Evolutionary conservation across 2,329 filamentous ascomycete species (phyloP).

Genomic region (Emericellopsis cladophorae): DNA sequence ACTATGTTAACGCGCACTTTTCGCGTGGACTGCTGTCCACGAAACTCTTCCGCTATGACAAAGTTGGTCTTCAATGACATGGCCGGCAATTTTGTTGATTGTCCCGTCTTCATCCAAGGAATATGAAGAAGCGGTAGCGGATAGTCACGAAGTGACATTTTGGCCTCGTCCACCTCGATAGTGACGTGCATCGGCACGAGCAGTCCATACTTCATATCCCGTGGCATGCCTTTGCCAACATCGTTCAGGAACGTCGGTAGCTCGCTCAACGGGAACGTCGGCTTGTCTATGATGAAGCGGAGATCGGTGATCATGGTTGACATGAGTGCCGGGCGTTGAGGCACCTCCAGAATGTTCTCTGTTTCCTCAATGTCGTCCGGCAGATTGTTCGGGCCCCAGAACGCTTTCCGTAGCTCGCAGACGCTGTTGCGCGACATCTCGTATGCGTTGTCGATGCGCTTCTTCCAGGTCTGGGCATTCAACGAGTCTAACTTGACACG

Average conservation of each 20-base stretch:
- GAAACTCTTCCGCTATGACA: slow-evolving; percentile 88
- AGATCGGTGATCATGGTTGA: slow-evolving; percentile 71
- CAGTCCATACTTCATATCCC: slow-evolving; percentile 80
- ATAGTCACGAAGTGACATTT: slow-evolving; percentile 82
- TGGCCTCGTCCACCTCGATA: slow-evolving; percentile 80
- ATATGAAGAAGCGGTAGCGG: slow-evolving; percentile 87
- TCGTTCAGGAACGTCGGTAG: slow-evolving; percentile 74
- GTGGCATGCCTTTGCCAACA: slow-evolving; percentile 93
- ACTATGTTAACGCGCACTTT: slow-evolving; percentile 76
- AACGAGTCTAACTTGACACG: slow-evolving; percentile 61
- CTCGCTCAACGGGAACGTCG: slow-evolving; percentile 73
- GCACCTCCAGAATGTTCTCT: slow-evolving; percentile 77
- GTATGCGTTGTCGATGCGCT: slow-evolving; percentile 70
- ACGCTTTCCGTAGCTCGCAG: slow-evolving; percentile 63
- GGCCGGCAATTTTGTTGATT: slow-evolving; percentile 68
- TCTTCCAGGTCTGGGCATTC: slow-evolving; percentile 86
- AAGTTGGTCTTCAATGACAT: slow-evolving; percentile 82
- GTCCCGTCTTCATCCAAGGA: slow-evolving; percentile 65
- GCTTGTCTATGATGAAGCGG: slow-evolving; percentile 78
- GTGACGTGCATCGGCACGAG: slow-evolving; percentile 83
- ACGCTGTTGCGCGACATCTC: slow-evolving; percentile 59
- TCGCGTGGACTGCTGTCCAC: slow-evolving; percentile 66
- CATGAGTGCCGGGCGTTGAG: slow-evolving; percentile 74
- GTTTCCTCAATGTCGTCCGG: slow-evolving; percentile 72
- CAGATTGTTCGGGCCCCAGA: slow-evolving; percentile 71